These are phyloP conservation scores for Naganishia sp. DNA, from an alignment of 1,284 basidiomycete species.

Conservation along the genomic window DNA sequence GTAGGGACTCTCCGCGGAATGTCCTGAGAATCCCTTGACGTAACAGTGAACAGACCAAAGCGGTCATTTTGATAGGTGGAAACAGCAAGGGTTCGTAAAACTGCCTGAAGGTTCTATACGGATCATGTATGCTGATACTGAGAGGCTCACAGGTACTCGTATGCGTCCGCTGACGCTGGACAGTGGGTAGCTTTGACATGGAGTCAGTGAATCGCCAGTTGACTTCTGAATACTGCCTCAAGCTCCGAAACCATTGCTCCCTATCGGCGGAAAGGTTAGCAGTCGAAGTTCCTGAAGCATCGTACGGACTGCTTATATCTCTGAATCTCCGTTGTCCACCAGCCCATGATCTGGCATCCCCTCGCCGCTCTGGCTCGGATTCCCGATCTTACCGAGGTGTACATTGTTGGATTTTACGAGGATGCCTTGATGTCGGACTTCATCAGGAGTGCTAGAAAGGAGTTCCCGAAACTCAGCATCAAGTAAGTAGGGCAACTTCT, in stretches of 20 bases:
- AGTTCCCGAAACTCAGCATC: slow-evolving; percentile 57
- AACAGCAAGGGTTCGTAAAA: slow-evolving; percentile 17
- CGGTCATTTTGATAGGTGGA: neutral
- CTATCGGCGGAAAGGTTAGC: slow-evolving; percentile 55
- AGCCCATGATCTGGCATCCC: slow-evolving; percentile 59
- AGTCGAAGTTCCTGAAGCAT: neutral
- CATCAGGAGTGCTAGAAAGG: slow-evolving; percentile 56
- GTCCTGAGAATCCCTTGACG: no score
- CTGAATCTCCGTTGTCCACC: neutral
- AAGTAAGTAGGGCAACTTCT: slow-evolving; percentile 37
- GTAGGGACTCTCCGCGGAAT: no score
- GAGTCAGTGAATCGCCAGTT: neutral
- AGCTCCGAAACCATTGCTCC: slow-evolving; percentile 56
- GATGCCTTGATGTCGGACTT: slow-evolving; percentile 57
- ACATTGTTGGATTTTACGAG: slow-evolving; percentile 60
- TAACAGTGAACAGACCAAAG: neutral
- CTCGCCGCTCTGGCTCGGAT: slow-evolving; percentile 56
- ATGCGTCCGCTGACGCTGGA: slow-evolving; percentile 58
- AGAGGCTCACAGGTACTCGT: slow-evolving; percentile 47
- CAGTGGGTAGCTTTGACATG: slow-evolving; percentile 41
- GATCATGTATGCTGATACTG: neutral
- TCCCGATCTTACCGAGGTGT: slow-evolving; percentile 55
- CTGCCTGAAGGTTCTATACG: no score
- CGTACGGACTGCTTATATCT: neutral
- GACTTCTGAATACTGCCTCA: neutral